Conservation (phyloP, 371 early-diverging fungal genomes). For the Mucor saturninus region DNA sequence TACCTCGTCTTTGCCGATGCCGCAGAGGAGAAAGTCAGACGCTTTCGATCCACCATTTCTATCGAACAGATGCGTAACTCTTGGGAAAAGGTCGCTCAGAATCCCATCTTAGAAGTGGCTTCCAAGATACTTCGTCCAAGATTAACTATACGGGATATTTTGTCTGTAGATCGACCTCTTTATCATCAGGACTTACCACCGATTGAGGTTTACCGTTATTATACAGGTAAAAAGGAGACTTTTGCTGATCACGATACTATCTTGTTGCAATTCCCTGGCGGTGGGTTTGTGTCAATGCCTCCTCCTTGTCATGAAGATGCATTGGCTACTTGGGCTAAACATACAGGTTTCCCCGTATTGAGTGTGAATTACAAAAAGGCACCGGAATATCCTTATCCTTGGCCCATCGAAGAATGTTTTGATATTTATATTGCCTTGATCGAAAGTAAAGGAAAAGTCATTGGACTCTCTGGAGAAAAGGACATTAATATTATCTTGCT, state of each 20-base stretch:
- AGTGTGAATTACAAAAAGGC: conserved; percentile 94
- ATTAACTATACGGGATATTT: conserved; percentile 59
- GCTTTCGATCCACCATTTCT: conserved; percentile 78
- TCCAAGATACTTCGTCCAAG: conserved; percentile 57
- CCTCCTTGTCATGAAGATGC: conserved; percentile 81
- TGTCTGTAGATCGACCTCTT: conserved; percentile 54
- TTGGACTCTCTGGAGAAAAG: conserved; percentile 70
- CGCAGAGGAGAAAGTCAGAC: conserved; percentile 87
- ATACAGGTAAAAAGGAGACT: conserved; percentile 41
- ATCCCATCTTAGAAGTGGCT: conserved; percentile 67
- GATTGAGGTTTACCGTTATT: conserved; percentile 58
- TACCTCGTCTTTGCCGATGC: conserved; percentile 88
- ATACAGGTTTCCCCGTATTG: conserved; percentile 70
- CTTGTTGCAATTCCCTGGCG: conserved; percentile 85
- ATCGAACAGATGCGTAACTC: conserved; percentile 86
- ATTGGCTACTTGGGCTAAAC: conserved; percentile 69
- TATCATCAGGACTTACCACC: conserved; percentile 36
- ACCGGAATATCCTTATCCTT: conserved; percentile 95
- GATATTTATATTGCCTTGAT: conserved; percentile 79
- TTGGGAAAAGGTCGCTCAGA: conserved; percentile 84
- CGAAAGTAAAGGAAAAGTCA: conserved; percentile 67
- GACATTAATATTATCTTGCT: conserved; percentile 65
- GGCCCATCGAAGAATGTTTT: conserved; percentile 91
- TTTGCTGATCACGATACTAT: conserved; percentile 59
- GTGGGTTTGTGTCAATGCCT: conserved; percentile 85